Evolutionary conservation across 2,329 filamentous ascomycete species (phyloP).

Genomic region (Allantophomopsis cytisporea): DNA sequence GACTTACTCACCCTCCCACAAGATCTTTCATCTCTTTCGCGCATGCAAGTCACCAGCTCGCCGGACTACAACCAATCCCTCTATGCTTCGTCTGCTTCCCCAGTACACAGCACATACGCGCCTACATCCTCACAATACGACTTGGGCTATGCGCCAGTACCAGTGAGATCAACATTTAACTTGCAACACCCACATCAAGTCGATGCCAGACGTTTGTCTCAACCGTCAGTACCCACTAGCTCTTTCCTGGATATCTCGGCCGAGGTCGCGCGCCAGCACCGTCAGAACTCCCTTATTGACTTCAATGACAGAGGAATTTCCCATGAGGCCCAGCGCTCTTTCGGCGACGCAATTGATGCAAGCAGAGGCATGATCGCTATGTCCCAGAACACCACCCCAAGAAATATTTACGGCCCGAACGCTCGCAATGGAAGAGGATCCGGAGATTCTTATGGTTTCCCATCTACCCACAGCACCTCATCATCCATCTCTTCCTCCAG

Average conservation of each 20-base stretch:
- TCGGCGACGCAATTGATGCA: slow-evolving; percentile 82
- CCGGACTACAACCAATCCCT: slow-evolving; percentile 53
- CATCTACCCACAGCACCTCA: slow-evolving; percentile 67
- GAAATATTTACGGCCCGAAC: slow-evolving; percentile 71
- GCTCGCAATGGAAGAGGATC: slow-evolving; percentile 52
- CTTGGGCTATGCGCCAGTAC: slow-evolving; percentile 59
- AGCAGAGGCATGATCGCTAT: slow-evolving; percentile 91
- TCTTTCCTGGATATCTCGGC: slow-evolving; percentile 24
- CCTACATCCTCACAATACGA: slow-evolving; percentile 48
- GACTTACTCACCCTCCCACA: slow-evolving; percentile 58
- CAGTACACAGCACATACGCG: slow-evolving; percentile 15
- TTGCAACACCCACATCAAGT: slow-evolving; percentile 37
- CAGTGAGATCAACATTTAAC: slow-evolving; percentile 43
- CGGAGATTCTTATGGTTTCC: slow-evolving; percentile 83
- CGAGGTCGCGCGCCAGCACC: slow-evolving; percentile 22
- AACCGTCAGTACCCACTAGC: slow-evolving; percentile 60
- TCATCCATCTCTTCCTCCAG: slow-evolving; percentile 83
- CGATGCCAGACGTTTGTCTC: slow-evolving; percentile 59
- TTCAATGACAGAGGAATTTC: slow-evolving; percentile 41
- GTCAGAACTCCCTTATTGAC: slow-evolving; percentile 53
- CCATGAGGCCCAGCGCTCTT: slow-evolving; percentile 50
- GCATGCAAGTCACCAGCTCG: slow-evolving; percentile 45
- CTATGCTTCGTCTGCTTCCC: slow-evolving; percentile 49
- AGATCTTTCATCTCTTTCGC: slow-evolving; percentile 62
- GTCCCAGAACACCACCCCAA: slow-evolving; percentile 87